phyloP scores from a whole-genome alignment of 345 rosid species.

The Citrus maxima region DNA sequence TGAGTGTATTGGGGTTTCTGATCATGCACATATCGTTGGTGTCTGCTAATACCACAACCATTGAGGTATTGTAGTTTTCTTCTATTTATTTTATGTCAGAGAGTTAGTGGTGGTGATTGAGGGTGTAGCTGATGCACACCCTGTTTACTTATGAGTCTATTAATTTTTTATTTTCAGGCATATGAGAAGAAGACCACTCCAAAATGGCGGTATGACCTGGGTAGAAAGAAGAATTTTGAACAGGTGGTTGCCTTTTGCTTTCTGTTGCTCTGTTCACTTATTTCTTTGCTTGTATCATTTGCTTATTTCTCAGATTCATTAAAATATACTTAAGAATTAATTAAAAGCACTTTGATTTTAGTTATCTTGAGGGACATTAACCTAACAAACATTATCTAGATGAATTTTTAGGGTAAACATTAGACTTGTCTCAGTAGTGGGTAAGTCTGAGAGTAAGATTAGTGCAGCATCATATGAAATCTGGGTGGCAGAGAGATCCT shows the following conservation, averaged over 20 bases:
- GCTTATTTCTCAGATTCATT: background rate
- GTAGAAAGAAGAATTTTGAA: slow-evolving; percentile 81
- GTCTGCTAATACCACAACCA: slow-evolving; percentile 86
- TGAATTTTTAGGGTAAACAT: background rate
- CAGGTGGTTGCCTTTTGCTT: slow-evolving; percentile 47
- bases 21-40: slow-evolving; percentile 92
- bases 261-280: slow-evolving; percentile 1
- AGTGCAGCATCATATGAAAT: background rate
- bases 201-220: slow-evolving; percentile 95
- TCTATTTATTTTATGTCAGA: background rate
- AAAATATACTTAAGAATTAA: background rate
- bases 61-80: slow-evolving; percentile 58
- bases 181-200: slow-evolving; percentile 91
- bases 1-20: slow-evolving; percentile 91
- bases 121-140: background rate
- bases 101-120: background rate
- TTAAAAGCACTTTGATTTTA: background rate
- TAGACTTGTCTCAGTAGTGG: background rate
- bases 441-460: background rate
- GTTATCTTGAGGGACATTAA: background rate
- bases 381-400: background rate
- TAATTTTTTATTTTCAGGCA: slow-evolving; percentile 51
- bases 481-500: background rate
- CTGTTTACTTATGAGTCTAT: slow-evolving; percentile 5
- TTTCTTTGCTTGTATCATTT: background rate